Evolutionary conservation across 202 grass and related monocot genomes (phyloP).

Genomic region (Tripidium arundinaceum): DNA sequence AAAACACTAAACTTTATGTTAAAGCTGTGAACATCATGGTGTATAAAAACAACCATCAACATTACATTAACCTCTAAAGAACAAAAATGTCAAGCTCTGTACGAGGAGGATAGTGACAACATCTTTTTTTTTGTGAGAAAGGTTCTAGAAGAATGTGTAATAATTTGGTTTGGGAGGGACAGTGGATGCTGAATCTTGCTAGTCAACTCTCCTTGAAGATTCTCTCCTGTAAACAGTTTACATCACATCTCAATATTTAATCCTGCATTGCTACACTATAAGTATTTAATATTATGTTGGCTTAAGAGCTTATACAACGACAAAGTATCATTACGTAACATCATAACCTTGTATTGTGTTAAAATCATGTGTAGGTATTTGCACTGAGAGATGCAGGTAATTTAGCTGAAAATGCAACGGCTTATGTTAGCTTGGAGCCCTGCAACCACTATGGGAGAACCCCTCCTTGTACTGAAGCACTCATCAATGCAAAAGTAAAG

Average conservation of each 20-base stretch:
- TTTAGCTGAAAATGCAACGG: slow-evolving; percentile 65
- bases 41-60: neutral
- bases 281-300: neutral
- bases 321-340: neutral
- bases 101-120: neutral
- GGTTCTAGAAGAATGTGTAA: neutral
- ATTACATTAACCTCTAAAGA: neutral
- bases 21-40: neutral
- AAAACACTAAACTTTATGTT: neutral
- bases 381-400: slow-evolving; percentile 75
- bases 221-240: neutral
- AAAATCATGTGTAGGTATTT: slow-evolving; percentile 64
- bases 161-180: neutral
- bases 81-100: neutral
- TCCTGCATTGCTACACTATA: neutral
- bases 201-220: neutral
- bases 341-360: neutral
- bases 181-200: neutral
- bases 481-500: slow-evolving; percentile 71
- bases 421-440: slow-evolving; percentile 85
- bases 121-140: neutral
- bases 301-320: neutral
- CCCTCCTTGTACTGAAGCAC: slow-evolving; percentile 80
- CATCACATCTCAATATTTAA: neutral
- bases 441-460: slow-evolving; percentile 93